phyloP scores from a whole-genome alignment of 2,329 filamentous ascomycete genomes.

The Trichoderma sp. region DNA sequence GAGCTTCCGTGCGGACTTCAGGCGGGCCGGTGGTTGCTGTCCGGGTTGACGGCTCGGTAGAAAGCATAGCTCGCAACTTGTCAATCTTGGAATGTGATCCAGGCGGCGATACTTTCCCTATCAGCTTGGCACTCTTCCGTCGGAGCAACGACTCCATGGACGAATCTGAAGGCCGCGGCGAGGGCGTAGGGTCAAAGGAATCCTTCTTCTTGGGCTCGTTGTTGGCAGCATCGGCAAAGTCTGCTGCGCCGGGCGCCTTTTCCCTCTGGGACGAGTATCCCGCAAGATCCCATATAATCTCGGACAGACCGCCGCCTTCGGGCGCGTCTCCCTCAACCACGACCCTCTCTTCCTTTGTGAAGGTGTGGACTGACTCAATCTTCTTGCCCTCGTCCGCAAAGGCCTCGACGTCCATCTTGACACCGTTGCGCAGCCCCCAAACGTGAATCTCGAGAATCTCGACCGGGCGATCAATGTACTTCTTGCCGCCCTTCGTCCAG shows the following conservation, averaged over 20 bases:
- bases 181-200: neutral
- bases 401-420: constrained; percentile 83
- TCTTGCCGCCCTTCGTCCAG: constrained; percentile 75
- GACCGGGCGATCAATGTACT: constrained; percentile 78
- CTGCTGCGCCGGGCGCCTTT: constrained; percentile 44
- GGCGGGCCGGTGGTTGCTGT: constrained; percentile 1
- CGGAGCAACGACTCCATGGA: constrained; percentile 32
- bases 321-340: constrained; percentile 63
- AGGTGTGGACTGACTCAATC: constrained; percentile 82
- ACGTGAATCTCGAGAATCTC: constrained; percentile 88
- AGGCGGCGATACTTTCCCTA: constrained; percentile 38
- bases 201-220: constrained; percentile 21
- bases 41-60: constrained; percentile 6
- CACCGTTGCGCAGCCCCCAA: constrained; percentile 84
- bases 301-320: constrained; percentile 51
- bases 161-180: neutral
- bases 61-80: constrained; percentile 34
- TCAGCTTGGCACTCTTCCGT: constrained; percentile 40
- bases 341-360: constrained; percentile 70
- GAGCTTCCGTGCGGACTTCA: constrained; percentile 29
- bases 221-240: constrained; percentile 39
- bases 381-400: constrained; percentile 86
- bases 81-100: constrained; percentile 31
- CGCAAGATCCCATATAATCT: constrained; percentile 59
- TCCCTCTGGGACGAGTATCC: constrained; percentile 40